These are phyloP conservation scores for Penicillium fuscoglaucum DNA, from an alignment of 2,329 filamentous ascomycete genomes.

Conservation along the genomic window DNA sequence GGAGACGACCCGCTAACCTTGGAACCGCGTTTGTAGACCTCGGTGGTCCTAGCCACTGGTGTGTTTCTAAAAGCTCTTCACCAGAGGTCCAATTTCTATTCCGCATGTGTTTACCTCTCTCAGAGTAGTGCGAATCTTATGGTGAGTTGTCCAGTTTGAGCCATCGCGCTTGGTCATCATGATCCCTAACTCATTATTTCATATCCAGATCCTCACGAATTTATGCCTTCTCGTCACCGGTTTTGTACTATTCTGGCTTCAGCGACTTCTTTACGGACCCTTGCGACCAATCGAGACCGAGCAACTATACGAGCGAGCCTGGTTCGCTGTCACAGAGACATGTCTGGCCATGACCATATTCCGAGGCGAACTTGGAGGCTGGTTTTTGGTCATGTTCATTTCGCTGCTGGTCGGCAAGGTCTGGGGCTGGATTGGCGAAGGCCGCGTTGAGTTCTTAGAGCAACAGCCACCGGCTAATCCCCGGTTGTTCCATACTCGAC, in stretches of 20 bases:
- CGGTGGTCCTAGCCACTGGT: constrained; percentile 76
- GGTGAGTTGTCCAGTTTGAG: constrained; percentile 52
- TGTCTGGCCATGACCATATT: constrained; percentile 98
- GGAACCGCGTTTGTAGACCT: constrained; percentile 57
- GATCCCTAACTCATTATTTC: not conserved
- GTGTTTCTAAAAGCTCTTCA: constrained; percentile 90
- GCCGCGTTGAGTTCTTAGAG: constrained; percentile 88
- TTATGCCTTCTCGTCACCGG: constrained; percentile 79
- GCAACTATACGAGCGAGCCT: constrained; percentile 94
- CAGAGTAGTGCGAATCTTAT: constrained; percentile 95
- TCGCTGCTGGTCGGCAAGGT: constrained; percentile 89
- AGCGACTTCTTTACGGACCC: constrained; percentile 84
- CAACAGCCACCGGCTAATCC: constrained; percentile 92
- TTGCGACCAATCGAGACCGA: constrained; percentile 93
- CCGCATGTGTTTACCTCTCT: constrained; percentile 91
- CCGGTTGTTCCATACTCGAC: constrained; percentile 78
- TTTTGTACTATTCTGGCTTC: constrained; percentile 79
- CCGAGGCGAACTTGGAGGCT: constrained; percentile 87
- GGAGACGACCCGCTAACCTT: constrained; percentile 15
- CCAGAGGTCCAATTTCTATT: constrained; percentile 97
- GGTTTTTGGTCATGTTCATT: constrained; percentile 96
- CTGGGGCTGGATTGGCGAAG: constrained; percentile 98
- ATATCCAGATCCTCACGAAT: constrained; percentile 78
- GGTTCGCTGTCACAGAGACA: constrained; percentile 97
- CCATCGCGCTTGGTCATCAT: not conserved